phyloP scores from a whole-genome alignment of 768 basidiomycete species.

The Naganishia randhawae region DNA sequence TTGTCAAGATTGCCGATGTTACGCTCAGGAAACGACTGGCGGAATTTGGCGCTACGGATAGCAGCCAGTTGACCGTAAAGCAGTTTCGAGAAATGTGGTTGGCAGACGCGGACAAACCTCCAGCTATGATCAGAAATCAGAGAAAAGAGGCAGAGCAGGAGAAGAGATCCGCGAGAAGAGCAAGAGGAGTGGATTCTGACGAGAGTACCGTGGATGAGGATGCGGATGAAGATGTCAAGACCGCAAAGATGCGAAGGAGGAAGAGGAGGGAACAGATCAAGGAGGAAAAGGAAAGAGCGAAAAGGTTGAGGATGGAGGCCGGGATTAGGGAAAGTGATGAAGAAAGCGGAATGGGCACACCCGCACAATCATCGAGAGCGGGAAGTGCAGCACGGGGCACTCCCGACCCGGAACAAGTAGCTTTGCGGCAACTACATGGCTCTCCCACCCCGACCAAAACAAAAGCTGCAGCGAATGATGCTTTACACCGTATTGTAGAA shows the following conservation, averaged over 20 bases:
- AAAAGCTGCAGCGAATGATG: not conserved
- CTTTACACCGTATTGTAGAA: slow-evolving; percentile 6
- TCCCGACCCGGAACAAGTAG: not conserved
- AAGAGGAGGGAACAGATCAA: slow-evolving; percentile 12
- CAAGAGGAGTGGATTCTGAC: slow-evolving; percentile 31
- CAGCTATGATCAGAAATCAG: slow-evolving; percentile 36
- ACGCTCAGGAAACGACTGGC: slow-evolving; percentile 88
- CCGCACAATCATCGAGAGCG: slow-evolving; percentile 1
- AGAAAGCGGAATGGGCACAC: slow-evolving; percentile 8
- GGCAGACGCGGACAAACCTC: slow-evolving; percentile 34
- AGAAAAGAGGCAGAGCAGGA: slow-evolving; percentile 31
- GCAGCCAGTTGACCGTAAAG: slow-evolving; percentile 80
- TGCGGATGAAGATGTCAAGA: slow-evolving; percentile 20
- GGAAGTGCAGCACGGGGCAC: not conserved
- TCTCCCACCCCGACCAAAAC: not conserved
- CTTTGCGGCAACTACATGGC: slow-evolving; percentile 2
- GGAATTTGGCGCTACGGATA: slow-evolving; percentile 88
- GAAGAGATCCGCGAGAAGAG: slow-evolving; percentile 24
- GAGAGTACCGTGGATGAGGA: slow-evolving; percentile 33
- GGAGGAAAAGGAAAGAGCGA: slow-evolving; percentile 20
- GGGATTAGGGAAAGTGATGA: slow-evolving; percentile 16
- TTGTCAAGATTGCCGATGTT: slow-evolving; percentile 96
- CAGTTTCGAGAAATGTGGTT: slow-evolving; percentile 56
- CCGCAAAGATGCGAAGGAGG: slow-evolving; percentile 1
- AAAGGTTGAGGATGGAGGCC: not conserved